Conservation (phyloP, 108 stramenopile genomes). For the Thalassiosira profunda region DNA sequence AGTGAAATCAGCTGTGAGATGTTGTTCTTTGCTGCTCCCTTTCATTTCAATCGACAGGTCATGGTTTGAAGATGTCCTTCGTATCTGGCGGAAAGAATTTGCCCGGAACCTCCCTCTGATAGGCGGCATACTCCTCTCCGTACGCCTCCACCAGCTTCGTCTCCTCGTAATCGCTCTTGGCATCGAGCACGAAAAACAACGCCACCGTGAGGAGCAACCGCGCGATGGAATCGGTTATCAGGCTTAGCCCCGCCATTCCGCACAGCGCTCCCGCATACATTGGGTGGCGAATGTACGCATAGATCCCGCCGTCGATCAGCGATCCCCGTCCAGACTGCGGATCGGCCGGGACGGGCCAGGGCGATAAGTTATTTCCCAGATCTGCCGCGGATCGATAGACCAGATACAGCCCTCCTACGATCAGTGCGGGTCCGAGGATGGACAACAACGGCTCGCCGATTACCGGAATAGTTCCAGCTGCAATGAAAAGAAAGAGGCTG, state of each 20-base stretch:
- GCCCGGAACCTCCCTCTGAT: constrained; percentile 34
- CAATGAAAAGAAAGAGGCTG: constrained; percentile 48
- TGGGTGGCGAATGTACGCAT: constrained; percentile 66
- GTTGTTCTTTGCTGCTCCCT: too few species aligned
- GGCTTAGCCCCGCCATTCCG: constrained; percentile 44
- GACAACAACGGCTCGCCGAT: background rate
- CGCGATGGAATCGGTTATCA: constrained; percentile 48
- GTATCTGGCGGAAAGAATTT: constrained; percentile 47
- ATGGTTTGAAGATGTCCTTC: background rate
- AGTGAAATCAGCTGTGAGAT: too few species aligned
- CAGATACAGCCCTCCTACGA: constrained; percentile 25
- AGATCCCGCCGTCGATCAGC: constrained; percentile 55
- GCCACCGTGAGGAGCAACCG: constrained; percentile 51
- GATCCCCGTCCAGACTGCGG: constrained; percentile 20
- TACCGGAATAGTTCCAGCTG: constrained; percentile 11
- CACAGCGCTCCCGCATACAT: constrained; percentile 69
- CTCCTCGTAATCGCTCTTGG: constrained; percentile 70
- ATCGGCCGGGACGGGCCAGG: constrained; percentile 50
- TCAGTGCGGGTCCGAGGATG: background rate
- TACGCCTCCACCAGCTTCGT: constrained; percentile 29
- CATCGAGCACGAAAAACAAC: constrained; percentile 51
- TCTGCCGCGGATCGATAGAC: constrained; percentile 39
- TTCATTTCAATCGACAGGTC: too few species aligned
- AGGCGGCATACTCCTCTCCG: constrained; percentile 39
- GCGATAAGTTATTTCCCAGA: constrained; percentile 51